Evolutionary conservation across 768 basidiomycete genomes (phyloP).

Genomic region (Lactarius quietus): DNA sequence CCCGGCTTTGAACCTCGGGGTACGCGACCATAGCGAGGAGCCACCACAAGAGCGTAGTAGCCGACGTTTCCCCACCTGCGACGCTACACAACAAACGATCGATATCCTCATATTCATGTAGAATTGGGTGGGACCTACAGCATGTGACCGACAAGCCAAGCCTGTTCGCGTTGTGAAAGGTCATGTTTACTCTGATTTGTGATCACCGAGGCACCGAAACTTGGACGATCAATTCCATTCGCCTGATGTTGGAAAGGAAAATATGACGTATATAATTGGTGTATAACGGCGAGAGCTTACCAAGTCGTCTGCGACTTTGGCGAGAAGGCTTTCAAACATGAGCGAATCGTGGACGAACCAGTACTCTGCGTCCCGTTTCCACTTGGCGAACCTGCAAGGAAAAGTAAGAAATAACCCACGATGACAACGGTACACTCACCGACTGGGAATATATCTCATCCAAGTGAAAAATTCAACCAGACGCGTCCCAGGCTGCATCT

Average conservation of each 20-base stretch:
- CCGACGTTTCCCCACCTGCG: too few relatives aligned
- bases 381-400: slow-evolving; percentile 1
- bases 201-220: slow-evolving; percentile 6
- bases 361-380: slow-evolving; percentile 16
- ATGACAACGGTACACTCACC: not conserved
- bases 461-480: not conserved
- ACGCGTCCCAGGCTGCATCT: not conserved
- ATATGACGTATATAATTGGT: too few relatives aligned
- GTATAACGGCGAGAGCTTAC: not conserved
- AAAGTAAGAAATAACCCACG: not conserved
- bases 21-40: not conserved
- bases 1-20: not conserved
- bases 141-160: too few relatives aligned
- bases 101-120: too few relatives aligned
- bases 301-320: not conserved
- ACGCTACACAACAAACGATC: too few relatives aligned
- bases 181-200: not conserved
- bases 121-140: too few relatives aligned
- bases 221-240: slow-evolving; percentile 2
- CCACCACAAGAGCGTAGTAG: not conserved
- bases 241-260: not conserved
- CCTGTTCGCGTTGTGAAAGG: too few relatives aligned
- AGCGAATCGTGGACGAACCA: slow-evolving; percentile 10
- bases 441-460: slow-evolving; percentile 3
- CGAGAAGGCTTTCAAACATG: slow-evolving; percentile 10